Evolutionary conservation across 2,329 filamentous ascomycete genomes (phyloP), one percentile per base, ranked within the genome.

Genomic region (Neofusicoccum laricinum): DNA sequence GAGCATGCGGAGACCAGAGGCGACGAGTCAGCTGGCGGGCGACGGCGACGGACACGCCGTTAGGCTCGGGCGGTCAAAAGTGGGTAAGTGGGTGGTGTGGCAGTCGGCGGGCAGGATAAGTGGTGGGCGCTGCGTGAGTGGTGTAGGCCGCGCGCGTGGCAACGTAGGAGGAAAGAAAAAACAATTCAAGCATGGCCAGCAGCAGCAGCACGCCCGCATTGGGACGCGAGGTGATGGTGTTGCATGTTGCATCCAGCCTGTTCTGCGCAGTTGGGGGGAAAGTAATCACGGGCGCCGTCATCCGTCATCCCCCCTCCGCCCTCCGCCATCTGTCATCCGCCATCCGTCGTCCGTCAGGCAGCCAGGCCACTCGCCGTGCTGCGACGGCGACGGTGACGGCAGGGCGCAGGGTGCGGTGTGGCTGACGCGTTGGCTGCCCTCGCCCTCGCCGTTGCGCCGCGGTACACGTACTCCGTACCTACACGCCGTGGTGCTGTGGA

Each of bases 191-290:
- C 15, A 12, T 32, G 15, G 21, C 19, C 14, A 30, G 50, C 17
- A n/a, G 49, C 50, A 55, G 36, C 34, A 30, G 19, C 50, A 41
- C 19, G n/a, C 36, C 6, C 19, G 12, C 51, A 25, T 15, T n/a
- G 50, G 40, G 41, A 59, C 7, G 55, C 55, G 40, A 59, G 55
- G 55, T 59, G 55, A 59, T 59, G 55, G 55, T 59, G 55, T 59
- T 59, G 55, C 55, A 59, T 46, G 41, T 46, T 43, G 51, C 51
- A 43, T 57, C 17, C 49, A 8, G 50, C 17, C 17, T 48, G 45
- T 17, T 45, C 41, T 34, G 25, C 7, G 25, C 25, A 5, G 14
- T 34, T 34, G 11, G 25, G 48, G 25, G 21, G 19, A n/a, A n/a
- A 34, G 19, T 43, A 36, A 38, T 40, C 50, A 25, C 12, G 17